phyloP scores from a whole-genome alignment of 139 green algal genomes.

The Spirogloea muscicola region DNA sequence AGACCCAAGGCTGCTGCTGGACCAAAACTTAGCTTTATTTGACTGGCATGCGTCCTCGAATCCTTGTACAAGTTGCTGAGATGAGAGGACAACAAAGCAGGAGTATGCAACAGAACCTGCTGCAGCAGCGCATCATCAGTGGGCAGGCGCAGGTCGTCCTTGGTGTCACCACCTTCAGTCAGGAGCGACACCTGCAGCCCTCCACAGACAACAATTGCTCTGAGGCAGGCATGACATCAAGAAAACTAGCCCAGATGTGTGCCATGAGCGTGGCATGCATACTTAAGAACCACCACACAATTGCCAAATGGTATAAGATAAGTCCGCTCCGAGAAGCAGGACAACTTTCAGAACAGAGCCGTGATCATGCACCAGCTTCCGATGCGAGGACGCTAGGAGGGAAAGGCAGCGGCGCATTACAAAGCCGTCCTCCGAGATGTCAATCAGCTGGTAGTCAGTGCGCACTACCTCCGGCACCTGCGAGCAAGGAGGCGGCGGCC shows the following conservation, averaged over 20 bases:
- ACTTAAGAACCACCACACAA: too few relatives aligned
- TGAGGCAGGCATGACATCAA: too few relatives aligned
- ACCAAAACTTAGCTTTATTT: too few relatives aligned
- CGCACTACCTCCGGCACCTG: slow-evolving; percentile 86
- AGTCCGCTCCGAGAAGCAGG: too few relatives aligned
- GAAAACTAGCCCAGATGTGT: too few relatives aligned
- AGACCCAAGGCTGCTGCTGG: too few relatives aligned
- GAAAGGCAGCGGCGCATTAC: slow-evolving; percentile 55
- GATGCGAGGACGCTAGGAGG: neutral
- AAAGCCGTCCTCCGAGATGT: slow-evolving; percentile 95
- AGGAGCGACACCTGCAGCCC: slow-evolving; percentile 81
- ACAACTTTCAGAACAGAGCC: too few relatives aligned
- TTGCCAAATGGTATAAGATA: too few relatives aligned
- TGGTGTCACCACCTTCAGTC: slow-evolving; percentile 84
- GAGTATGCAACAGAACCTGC: slow-evolving; percentile 56
- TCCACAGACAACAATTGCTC: too few relatives aligned
- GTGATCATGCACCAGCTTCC: neutral
- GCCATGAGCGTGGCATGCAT: too few relatives aligned
- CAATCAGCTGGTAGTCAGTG: slow-evolving; percentile 89
- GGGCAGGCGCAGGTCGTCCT: slow-evolving; percentile 93
- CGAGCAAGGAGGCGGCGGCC: too few relatives aligned
- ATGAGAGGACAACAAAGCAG: neutral
- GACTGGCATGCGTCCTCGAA: too few relatives aligned
- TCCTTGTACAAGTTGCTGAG: neutral
- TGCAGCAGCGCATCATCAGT: slow-evolving; percentile 66